phyloP scores from a whole-genome alignment of 495 filamentous ascomycete genomes.

The Xylaria cubensis region DNA sequence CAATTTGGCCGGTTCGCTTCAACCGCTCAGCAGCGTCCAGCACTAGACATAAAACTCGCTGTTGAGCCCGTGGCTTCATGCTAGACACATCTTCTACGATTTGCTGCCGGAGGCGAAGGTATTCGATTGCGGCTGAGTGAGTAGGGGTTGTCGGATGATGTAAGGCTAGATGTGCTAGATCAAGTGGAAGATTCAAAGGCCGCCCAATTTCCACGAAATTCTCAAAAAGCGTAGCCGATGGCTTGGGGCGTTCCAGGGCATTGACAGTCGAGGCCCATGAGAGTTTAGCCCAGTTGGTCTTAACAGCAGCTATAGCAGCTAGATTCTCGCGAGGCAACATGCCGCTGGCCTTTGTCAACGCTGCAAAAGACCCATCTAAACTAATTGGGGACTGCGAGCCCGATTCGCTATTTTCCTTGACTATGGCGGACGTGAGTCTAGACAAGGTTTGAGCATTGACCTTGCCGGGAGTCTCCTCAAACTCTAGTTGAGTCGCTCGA shows the following conservation, averaged over 20 bases:
- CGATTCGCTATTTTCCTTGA: constrained; percentile 31
- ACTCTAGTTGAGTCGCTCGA: constrained; percentile 23
- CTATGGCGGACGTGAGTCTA: constrained; percentile 37
- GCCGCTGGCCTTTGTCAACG: constrained; percentile 40
- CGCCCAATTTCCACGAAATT: constrained; percentile 43
- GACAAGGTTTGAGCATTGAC: constrained; percentile 17
- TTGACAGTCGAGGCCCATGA: constrained; percentile 46
- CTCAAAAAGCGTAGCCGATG: constrained; percentile 47
- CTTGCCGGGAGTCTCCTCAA: not conserved
- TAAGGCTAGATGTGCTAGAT: constrained; percentile 49
- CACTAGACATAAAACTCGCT: constrained; percentile 34
- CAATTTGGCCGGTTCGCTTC: constrained; percentile 31
- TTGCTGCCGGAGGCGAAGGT: constrained; percentile 29
- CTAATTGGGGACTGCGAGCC: constrained; percentile 24
- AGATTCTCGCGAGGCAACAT: constrained; percentile 33
- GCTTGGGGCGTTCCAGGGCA: constrained; percentile 37
- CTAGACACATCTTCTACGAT: not conserved
- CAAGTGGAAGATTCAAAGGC: constrained; percentile 28
- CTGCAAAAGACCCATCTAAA: constrained; percentile 46
- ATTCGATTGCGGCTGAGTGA: constrained; percentile 44
- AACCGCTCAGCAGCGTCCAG: constrained; percentile 36
- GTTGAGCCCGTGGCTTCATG: constrained; percentile 17
- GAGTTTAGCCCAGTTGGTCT: constrained; percentile 37
- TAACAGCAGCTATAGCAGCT: constrained; percentile 19
- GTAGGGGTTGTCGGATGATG: constrained; percentile 50